Evolutionary conservation across 352 stramenopile genomes (phyloP).

Genomic region (Thraustochytrium sp.): DNA sequence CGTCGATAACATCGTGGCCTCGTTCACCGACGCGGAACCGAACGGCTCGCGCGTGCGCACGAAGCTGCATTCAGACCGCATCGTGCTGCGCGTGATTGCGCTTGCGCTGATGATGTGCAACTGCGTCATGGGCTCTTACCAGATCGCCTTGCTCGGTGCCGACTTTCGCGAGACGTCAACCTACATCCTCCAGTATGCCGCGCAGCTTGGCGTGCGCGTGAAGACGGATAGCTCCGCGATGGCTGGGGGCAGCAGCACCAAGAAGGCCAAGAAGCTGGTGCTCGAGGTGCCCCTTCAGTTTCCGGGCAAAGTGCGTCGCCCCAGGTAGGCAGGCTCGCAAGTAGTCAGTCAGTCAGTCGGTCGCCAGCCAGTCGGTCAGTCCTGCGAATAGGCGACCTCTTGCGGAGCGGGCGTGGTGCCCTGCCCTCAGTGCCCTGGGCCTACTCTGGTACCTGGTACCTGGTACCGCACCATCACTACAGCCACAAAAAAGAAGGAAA

Average conservation of each 20-base stretch:
- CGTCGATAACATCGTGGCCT: not conserved
- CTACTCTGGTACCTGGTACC: too few species aligned
- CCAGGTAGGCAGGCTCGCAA: too few species aligned
- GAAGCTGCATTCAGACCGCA: not conserved
- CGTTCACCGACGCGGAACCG: not conserved
- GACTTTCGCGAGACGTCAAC: not conserved
- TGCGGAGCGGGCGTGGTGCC: too few species aligned
- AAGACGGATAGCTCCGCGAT: not conserved
- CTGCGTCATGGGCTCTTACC: not conserved
- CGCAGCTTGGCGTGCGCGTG: not conserved
- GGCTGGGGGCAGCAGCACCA: not conserved
- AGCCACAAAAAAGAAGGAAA: too few species aligned
- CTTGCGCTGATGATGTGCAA: not conserved
- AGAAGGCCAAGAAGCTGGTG: not conserved
- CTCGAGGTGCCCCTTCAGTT: not conserved
- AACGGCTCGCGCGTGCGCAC: not conserved
- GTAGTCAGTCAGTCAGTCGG: too few species aligned
- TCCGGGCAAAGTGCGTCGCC: not conserved
- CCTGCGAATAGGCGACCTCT: too few species aligned
- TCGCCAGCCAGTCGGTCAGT: too few species aligned
- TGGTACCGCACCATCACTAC: too few species aligned
- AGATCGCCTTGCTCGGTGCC: not conserved
- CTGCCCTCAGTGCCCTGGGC: not conserved
- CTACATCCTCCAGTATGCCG: not conserved
- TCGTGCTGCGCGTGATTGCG: not conserved